Base-by-base conservation (phyloP, 805 yeast genomes). In the Starmera pachycereana region DNA sequence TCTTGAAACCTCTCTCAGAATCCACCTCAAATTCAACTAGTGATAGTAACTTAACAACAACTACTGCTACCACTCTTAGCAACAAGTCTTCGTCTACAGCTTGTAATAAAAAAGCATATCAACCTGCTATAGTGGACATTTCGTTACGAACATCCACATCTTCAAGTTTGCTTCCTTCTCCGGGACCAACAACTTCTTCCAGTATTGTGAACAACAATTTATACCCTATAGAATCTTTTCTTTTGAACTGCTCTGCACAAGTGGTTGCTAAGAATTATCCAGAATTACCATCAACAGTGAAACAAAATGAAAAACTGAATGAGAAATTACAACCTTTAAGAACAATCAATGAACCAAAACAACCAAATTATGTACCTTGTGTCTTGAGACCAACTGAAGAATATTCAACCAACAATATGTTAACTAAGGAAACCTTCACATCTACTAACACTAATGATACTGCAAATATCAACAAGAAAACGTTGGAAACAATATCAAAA, bases 291-390 rank as follows among this genome's bases (percentile, higher is more conserved):
- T 4, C 18, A 16, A 16, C 18, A 16, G 18, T 16, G 4, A 16
- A 16, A 16, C 18, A 16, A 16, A 16, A 16, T 16, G 18, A 16
- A 16, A 16, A 16, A 16, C 18, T 16, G 4, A 16, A 16, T 16
- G 18, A 16, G 18, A 16, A 16, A 16, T 16, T 16, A 16, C 18
- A 16, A 16, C 59, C 59, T 10, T 38, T 80, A 16, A 78, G 77
- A 51, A 87, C 81, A 51, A 74, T 83, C 42, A 74, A 79, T 40
- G 78, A 78, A 33, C 81, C 79, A 47, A 69, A 81, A 52, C 77
- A 79, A 42, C 92, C 92, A 10, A 65, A 83, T 62, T 85, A 82
- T 51, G 66, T 80, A 0, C 95, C 95, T 0, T 89, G 92, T 1
- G 95, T 84, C 22, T 62, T 84, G 37, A 68, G 79, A 53, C 58